Evolutionary conservation across 1,284 basidiomycete species (phyloP).

Genomic region (Hymenochaete sp.): DNA sequence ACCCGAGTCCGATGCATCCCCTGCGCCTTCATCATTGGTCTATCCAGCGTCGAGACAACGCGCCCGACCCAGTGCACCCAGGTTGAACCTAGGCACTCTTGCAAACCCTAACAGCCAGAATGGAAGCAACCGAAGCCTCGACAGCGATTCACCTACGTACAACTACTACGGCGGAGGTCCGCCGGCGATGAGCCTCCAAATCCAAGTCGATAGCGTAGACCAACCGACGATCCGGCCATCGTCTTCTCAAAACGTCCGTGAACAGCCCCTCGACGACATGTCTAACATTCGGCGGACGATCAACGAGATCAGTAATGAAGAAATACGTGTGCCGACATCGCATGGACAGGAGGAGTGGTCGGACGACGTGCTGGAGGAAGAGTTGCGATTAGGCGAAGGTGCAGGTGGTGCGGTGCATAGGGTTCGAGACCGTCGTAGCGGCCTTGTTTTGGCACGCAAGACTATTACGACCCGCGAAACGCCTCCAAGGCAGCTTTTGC

Average conservation of each 20-base stretch:
- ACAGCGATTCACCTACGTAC: conserved; percentile 14
- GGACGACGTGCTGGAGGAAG: conserved; percentile 65
- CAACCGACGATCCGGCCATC: conserved; percentile 15
- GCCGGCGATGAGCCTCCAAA: neutral
- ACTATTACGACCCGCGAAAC: conserved; percentile 93
- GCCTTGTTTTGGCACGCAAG: conserved; percentile 87
- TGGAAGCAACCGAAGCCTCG: conserved; percentile 9
- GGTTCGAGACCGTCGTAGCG: conserved; percentile 72
- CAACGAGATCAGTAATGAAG: conserved; percentile 14
- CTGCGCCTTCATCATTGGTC: conserved; percentile 22
- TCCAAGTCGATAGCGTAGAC: conserved; percentile 7
- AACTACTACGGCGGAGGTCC: conserved; percentile 16
- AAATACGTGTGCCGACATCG: conserved; percentile 7
- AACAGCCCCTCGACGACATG: conserved; percentile 12
- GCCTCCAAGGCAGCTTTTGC: conserved; percentile 85
- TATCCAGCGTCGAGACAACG: too few species aligned
- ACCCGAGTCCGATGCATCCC: too few species aligned
- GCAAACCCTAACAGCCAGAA: neutral
- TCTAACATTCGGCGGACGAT: conserved; percentile 6
- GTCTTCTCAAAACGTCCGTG: neutral
- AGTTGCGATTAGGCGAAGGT: conserved; percentile 83
- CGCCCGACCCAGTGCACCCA: conserved; percentile 5
- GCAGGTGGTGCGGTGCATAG: conserved; percentile 94
- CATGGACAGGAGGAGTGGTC: conserved; percentile 37
- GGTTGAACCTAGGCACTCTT: conserved; percentile 10